Evolutionary conservation across 129 eudicot species (phyloP), one percentile per base, ranked within the genome.

Genomic region (Escallonia rubra): DNA sequence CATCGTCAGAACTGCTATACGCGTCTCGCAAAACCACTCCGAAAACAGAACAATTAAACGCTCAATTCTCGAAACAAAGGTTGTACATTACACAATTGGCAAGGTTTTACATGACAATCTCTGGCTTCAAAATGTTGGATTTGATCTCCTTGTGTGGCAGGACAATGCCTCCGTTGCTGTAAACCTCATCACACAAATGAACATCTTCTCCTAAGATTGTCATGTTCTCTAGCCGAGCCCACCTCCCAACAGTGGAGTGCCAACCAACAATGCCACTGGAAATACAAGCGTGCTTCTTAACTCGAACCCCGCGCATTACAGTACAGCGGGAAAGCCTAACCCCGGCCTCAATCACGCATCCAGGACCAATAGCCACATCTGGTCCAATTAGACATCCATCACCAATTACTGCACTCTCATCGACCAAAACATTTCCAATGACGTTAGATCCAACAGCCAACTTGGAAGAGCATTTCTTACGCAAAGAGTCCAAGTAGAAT

Each of bases 141-240:
- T 86, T 89, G 75, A 89, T 89, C 80, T 89, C 96, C 80, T 89
- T 89, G 70, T 89, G 96, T 10, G 96, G 96, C 68, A 89, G 65
- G 69, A 89, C 96, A 66, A 89, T 94, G 7, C 94, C 96, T 3
- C 96, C 96, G 58, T 89, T 89, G 64, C 93, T 86, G 73, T 89
- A 89, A 67, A 89, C 74, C 73, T 89, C 96, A 61, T 89, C 96
- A 69, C 87, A 76, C 46, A 89, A 90, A 69, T 86, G 96, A 75
- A 89, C 96, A 52, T 89, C 94, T 68, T 89, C 96, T 42, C 96
- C 96, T 4, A 89, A 81, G 59, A 89, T 84, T 10, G 96, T 89
- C 96, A 89, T 89, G 73, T 89, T 89, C 75, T 89, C 96, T 10
- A 86, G 94, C 11, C 96, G 82, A n/a, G 94, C 94, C 96, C 96